A percentile compares a stretch with the other conserved stretches of the same genome.
Conservation (phyloP, 768 basidiomycete genomes). For the Gloeostereum incarnatum region DNA sequence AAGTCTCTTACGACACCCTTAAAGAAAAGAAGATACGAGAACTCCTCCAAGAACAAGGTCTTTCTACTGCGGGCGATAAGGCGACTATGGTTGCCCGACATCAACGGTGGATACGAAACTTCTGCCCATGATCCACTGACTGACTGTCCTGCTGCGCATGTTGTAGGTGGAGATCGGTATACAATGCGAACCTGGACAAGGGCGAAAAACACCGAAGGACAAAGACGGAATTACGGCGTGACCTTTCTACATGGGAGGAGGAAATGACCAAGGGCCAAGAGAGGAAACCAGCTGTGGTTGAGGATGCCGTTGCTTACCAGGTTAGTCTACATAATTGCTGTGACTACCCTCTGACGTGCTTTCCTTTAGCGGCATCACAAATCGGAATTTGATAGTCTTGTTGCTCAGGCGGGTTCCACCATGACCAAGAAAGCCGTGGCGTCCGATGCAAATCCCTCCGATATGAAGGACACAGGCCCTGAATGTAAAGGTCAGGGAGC, state of each 20-base stretch:
- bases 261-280: constrained; percentile 29
- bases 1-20: constrained; percentile 53
- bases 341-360: too few relatives aligned
- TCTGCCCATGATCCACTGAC: not conserved
- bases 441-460: too few relatives aligned
- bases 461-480: too few relatives aligned
- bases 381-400: too few relatives aligned
- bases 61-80: constrained; percentile 46
- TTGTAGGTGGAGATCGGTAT: constrained; percentile 57
- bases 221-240: constrained; percentile 34
- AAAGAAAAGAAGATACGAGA: constrained; percentile 54
- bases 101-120: constrained; percentile 31
- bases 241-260: constrained; percentile 54
- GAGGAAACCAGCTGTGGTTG: constrained; percentile 29
- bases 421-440: too few relatives aligned
- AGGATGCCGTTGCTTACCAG: constrained; percentile 28
- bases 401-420: too few relatives aligned
- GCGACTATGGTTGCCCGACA: constrained; percentile 45
- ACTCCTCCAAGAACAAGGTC: constrained; percentile 38
- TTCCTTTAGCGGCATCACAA: too few relatives aligned
- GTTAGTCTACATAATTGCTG: too few relatives aligned
- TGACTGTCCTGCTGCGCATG: constrained; percentile 1
- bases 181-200: constrained; percentile 65
- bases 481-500: too few relatives aligned
- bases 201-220: constrained; percentile 32